Evolutionary conservation across 2,329 filamentous ascomycete genomes (phyloP).

Genomic region (Alternaria arborescens): DNA sequence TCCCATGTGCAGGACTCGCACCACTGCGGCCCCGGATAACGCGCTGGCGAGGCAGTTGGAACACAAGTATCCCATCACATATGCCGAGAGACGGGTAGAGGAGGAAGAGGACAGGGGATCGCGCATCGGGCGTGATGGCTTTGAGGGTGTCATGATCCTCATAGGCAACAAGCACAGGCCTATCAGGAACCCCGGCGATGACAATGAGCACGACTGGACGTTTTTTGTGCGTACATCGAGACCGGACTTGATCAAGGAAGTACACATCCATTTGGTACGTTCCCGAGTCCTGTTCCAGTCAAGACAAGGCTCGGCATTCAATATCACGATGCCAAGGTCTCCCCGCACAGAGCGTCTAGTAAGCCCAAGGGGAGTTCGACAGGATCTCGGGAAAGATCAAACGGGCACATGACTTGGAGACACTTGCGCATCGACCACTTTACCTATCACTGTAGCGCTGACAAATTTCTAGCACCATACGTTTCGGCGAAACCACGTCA

Average conservation of each 20-base stretch:
- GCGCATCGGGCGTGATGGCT: slow-evolving; percentile 31
- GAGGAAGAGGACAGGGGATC: slow-evolving; percentile 40
- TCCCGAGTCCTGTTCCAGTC: slow-evolving; percentile 14
- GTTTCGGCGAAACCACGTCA: slow-evolving; percentile 50
- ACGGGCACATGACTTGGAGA: background rate
- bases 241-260: slow-evolving; percentile 55
- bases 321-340: background rate
- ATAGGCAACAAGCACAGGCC: slow-evolving; percentile 55
- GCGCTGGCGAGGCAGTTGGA: slow-evolving; percentile 38
- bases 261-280: slow-evolving; percentile 48
- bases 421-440: background rate
- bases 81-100: slow-evolving; percentile 48
- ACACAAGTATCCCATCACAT: slow-evolving; percentile 48
- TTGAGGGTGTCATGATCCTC: slow-evolving; percentile 55
- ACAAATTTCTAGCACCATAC: slow-evolving; percentile 50
- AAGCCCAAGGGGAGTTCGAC: background rate
- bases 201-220: slow-evolving; percentile 56
- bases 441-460: background rate
- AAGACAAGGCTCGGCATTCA: background rate
- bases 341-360: background rate
- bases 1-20: slow-evolving; percentile 57
- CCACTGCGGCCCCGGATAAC: slow-evolving; percentile 45
- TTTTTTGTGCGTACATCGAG: slow-evolving; percentile 57
- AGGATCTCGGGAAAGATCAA: background rate
- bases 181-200: slow-evolving; percentile 28